Evolutionary conservation across 75 land plant genomes (phyloP).

Genomic region (Pinus tabuliformis): DNA sequence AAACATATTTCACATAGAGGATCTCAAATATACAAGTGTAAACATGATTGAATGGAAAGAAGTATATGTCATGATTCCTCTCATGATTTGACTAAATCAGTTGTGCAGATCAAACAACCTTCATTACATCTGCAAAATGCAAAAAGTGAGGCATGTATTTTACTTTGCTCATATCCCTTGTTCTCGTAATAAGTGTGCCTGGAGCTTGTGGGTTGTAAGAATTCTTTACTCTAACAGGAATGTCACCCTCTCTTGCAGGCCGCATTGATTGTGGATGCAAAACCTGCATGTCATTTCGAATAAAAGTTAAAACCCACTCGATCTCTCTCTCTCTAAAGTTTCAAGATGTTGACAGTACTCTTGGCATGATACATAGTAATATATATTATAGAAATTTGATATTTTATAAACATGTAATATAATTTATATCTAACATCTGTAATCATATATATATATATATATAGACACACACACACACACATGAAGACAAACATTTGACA

Average conservation of each 20-base stretch:
- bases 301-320: background rate
- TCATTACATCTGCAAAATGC: background rate
- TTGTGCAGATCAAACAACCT: background rate
- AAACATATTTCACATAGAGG: background rate
- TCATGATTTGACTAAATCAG: background rate
- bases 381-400: too few species aligned
- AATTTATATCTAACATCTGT: too few species aligned
- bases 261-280: conserved; percentile 98
- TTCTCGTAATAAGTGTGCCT: conserved; percentile 80
- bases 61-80: background rate
- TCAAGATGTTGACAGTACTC: too few species aligned
- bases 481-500: too few species aligned
- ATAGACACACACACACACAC: too few species aligned
- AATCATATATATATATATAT: too few species aligned
- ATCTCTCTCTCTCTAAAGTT: too few species aligned
- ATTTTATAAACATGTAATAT: too few species aligned
- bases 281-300: conserved; percentile 46
- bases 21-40: background rate
- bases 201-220: conserved; percentile 94
- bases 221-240: conserved; percentile 97
- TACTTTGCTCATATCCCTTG: conserved; percentile 91
- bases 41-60: background rate
- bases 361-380: too few species aligned
- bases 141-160: conserved; percentile 4
- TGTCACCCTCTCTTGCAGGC: conserved; percentile 89